Base-by-base conservation (phyloP, 371 early-diverging fungal genomes). In the Rhizopus sp. region DNA sequence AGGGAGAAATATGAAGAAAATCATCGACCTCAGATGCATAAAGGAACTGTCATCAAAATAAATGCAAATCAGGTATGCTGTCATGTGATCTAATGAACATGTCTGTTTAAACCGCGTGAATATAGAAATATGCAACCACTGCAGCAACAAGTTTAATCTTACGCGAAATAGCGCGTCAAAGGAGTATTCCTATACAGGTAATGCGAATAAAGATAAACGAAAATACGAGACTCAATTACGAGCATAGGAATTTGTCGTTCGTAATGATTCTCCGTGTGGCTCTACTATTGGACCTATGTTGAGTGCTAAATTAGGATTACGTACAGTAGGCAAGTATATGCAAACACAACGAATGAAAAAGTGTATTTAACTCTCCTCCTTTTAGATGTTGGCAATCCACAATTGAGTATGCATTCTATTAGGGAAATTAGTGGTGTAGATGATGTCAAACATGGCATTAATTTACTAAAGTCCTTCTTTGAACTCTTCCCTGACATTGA, bases 221-320 rank as follows among this genome's bases (percentile, higher is more conserved):
- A 6, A 1, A 6, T n/a, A 42, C 16, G 3, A 42, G 29, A 40
- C 4, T 2, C 29, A n/a, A 40, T 23, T 8, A 32, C 31, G 7
- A 6, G 12, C 9, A 12, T n/a, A 68, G 66, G 94, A 94, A 80
- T 94, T 93, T 80, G 88, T 91, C 47, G 94, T 94, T 32, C 84
- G 95, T 62, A 95, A 94, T 69, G 97, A 97, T 68, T 87, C 86
- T 51, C 82, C 92, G 6, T 97, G 97, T 68, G 97, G 97, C 5
- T 90, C 91, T 31, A 96, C 96, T 31, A 97, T 97, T 66, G 97
- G 97, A 0, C 96, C 97, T 32, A 88, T 95, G 84, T 77, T 97
- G 33, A 88, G 89, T 66, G 89, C 95, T 29, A 89, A 94, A 68
- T 81, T 96, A 38, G 96, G 96, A 12, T 70, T 97, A 55, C 84